A percentile compares a stretch with the other conserved stretches of the same genome.
phyloP scores from a whole-genome alignment of 2,329 filamentous ascomycete species.

The Triangularia verruculosa region DNA sequence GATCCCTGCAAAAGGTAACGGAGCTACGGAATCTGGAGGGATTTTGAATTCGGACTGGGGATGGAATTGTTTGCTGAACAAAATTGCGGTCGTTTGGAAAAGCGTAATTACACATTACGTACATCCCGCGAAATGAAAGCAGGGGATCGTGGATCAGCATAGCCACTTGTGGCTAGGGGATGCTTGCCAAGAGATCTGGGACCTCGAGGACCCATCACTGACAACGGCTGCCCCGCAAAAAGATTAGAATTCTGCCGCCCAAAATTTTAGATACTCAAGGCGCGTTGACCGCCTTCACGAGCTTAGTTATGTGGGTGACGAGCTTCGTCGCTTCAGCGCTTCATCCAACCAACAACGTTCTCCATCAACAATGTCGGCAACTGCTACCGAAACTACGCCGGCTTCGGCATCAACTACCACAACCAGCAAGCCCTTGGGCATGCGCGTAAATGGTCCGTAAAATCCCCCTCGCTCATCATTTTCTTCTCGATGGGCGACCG shows the following conservation, averaged over 20 bases:
- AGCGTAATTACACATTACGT: background rate
- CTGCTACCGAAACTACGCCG: constrained; percentile 32
- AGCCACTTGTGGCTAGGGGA: background rate
- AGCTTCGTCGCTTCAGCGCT: background rate
- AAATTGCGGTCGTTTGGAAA: background rate
- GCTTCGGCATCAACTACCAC: constrained; percentile 36
- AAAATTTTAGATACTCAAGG: constrained; percentile 2
- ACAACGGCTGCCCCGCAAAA: background rate
- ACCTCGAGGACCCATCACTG: background rate
- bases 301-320: background rate
- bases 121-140: background rate
- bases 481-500: background rate
- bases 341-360: background rate
- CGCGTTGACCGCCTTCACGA: constrained; percentile 3
- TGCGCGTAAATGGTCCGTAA: constrained; percentile 76
- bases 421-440: constrained; percentile 51
- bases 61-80: background rate
- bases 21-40: background rate
- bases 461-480: background rate
- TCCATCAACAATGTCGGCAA: constrained; percentile 41
- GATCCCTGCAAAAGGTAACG: background rate
- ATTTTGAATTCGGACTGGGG: background rate
- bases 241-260: background rate
- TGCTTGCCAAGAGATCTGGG: background rate
- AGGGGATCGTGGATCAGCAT: background rate